Conservation (phyloP, 192 early-diverging fungal species). For the Glomus cerebriforme region DNA sequence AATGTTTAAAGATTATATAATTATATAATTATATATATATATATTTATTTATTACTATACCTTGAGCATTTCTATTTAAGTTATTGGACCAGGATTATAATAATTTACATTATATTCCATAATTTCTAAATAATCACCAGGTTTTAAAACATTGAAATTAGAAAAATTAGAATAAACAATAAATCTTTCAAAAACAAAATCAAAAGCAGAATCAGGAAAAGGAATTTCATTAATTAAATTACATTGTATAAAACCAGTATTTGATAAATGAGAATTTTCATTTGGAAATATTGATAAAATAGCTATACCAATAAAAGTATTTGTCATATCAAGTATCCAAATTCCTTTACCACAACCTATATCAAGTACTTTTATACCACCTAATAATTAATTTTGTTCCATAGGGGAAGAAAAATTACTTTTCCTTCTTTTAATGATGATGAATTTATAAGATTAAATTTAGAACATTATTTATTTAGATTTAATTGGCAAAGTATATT, state of each 20-base stretch:
- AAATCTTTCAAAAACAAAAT: conserved; percentile 41
- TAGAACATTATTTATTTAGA: too few relatives aligned
- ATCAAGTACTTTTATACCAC: not conserved
- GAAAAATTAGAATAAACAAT: conserved; percentile 34
- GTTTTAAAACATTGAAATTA: conserved; percentile 49
- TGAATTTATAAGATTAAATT: too few relatives aligned
- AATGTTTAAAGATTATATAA: too few relatives aligned
- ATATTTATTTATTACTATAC: too few relatives aligned
- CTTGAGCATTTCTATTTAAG: not conserved
- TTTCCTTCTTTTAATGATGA: too few relatives aligned
- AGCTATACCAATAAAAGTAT: conserved; percentile 39
- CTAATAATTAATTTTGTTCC: not conserved
- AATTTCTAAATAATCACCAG: conserved; percentile 54
- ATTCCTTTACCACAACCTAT: conserved; percentile 33
- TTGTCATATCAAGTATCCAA: conserved; percentile 43
- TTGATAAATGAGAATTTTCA: conserved; percentile 38
- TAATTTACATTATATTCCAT: conserved; percentile 43
- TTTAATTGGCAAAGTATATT: too few relatives aligned
- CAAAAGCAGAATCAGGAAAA: conserved; percentile 46
- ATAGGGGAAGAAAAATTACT: conserved; percentile 16
- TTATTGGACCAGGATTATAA: conserved; percentile 36
- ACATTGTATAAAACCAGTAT: conserved; percentile 43
- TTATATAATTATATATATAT: too few relatives aligned
- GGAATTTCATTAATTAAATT: conserved; percentile 41
- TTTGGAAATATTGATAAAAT: conserved; percentile 41